Percentiles rank a stretch among this genome's conserved stretches.
phyloP scores from a whole-genome alignment of 1,284 basidiomycete genomes.

The Irpex lacteus region DNA sequence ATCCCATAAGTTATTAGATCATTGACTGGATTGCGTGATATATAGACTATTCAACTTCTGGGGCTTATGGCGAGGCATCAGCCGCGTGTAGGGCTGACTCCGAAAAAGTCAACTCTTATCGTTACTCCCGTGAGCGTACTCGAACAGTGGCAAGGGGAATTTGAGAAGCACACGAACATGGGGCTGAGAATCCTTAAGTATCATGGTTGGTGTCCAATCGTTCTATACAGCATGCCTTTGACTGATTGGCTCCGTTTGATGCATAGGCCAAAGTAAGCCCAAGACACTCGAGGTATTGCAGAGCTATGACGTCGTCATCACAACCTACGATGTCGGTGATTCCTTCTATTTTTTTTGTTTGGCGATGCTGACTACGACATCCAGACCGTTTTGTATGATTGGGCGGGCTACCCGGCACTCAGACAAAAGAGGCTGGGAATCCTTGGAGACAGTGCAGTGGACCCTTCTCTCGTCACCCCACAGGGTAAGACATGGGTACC shows the following conservation, averaged over 20 bases:
- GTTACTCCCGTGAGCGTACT: slow-evolving; percentile 54
- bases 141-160: slow-evolving; percentile 58
- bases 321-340: no score
- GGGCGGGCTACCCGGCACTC: no score
- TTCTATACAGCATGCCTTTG: background rate
- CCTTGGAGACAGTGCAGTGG: no score
- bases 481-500: no score
- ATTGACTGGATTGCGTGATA: slow-evolving; percentile 7
- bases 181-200: slow-evolving; percentile 48
- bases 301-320: slow-evolving; percentile 38
- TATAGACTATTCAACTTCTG: slow-evolving; percentile 50
- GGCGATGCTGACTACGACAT: no score
- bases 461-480: no score
- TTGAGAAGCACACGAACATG: slow-evolving; percentile 51
- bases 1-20: no score
- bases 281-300: slow-evolving; percentile 41
- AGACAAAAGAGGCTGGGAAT: no score
- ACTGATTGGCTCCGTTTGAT: background rate
- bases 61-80: slow-evolving; percentile 45
- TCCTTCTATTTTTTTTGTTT: no score
- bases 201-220: slow-evolving; percentile 39
- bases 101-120: slow-evolving; percentile 40
- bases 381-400: no score
- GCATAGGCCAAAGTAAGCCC: slow-evolving; percentile 31
- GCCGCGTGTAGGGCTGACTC: slow-evolving; percentile 40